phyloP scores from a whole-genome alignment of 306 rosid species.

The Comarum palustre region DNA sequence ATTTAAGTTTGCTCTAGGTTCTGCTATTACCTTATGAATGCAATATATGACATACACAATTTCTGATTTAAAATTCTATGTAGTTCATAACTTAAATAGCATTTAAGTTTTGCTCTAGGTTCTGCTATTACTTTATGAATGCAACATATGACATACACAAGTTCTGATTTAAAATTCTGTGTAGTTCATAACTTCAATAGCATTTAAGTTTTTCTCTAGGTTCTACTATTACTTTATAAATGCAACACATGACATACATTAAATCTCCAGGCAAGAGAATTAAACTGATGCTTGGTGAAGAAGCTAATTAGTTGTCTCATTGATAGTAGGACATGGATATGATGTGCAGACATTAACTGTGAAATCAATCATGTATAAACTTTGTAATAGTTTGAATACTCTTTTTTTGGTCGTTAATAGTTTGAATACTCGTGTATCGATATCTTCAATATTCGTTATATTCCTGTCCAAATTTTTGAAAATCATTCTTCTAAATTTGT shows the following conservation, averaged over 20 bases:
- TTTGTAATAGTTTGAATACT: neutral
- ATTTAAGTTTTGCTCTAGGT: neutral
- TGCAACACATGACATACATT: neutral
- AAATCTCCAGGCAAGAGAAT: neutral
- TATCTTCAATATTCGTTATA: neutral
- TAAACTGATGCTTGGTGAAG: neutral
- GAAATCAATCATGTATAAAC: neutral
- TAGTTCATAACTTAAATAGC: neutral
- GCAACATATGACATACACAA: neutral
- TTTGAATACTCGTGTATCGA: neutral
- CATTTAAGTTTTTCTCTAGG: neutral
- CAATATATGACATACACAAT: neutral
- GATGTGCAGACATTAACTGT: neutral
- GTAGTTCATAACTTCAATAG: neutral
- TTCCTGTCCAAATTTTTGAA: neutral
- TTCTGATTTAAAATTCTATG: too few species aligned
- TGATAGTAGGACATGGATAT: neutral
- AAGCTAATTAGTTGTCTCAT: conserved; percentile 1
- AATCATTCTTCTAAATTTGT: neutral
- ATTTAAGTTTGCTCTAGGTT: neutral
- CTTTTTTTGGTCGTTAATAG: too few species aligned
- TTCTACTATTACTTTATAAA: neutral
- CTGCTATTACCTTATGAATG: neutral
- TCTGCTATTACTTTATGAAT: neutral
- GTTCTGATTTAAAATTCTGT: too few species aligned